Evolutionary conservation across 257 asterid species (phyloP), one percentile per base, ranked within the genome.

Genomic region (Fraxinus cuspidata): DNA sequence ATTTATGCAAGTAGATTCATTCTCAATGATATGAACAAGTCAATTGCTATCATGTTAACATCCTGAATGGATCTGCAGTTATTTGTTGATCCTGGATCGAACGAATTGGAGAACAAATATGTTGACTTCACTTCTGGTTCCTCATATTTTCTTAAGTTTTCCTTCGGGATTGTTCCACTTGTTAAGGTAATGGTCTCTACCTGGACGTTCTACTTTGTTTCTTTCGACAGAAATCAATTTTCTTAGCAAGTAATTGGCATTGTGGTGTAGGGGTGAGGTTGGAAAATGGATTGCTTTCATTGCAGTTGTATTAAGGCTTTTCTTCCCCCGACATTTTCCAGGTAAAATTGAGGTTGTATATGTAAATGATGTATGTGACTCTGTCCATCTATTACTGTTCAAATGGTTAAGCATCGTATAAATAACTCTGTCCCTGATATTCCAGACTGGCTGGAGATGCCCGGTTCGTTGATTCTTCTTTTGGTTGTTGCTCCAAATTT

Each of bases 311-410:
- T 81, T 93, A 18, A 91, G 97, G 88, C 98, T 93, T 58, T 96
- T 96, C 92, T 96, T 92, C 84, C 98, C 97, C 1, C 88, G 96
- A 16, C 97, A 92, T 86, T 90, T 93, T 84, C 99, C 99, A 77
- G 99, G 99, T 91, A 72, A 23, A 65, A 18, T 49, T 25, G 29
- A 40, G 56, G 40, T 32, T 19, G 51, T 38, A 12, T 5, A 15
- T 44, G 4, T 63, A 16, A 51, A 63, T 37, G 71, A 6, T 63
- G 27, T 53, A 18, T 23, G 58, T 31, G 28, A 21, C 58, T 31
- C 25, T 58, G 49, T 53, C 69, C 49, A 73, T 51, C 47, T 19
- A 19, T 21, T 32, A 51, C 15, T 28, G 25, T 10, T 53, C 8
- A 6, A 19, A n/a, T 53, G n/a, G 56, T 47, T 47, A 47, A 47